These are phyloP conservation scores for Globisporangium nagaii DNA, from an alignment of 352 stramenopile species.

Conservation along the genomic window DNA sequence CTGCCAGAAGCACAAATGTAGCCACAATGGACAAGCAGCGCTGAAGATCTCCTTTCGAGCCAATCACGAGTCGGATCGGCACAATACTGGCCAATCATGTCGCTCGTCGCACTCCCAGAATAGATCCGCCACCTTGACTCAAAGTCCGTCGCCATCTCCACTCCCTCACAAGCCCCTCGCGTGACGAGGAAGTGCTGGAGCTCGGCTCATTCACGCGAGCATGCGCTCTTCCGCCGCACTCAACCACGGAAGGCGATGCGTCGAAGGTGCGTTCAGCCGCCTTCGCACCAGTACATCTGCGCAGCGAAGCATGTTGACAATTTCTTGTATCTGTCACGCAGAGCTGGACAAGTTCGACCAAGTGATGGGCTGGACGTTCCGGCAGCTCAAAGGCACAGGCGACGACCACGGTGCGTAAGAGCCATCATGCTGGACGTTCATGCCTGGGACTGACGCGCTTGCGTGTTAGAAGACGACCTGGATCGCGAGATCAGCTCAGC, in stretches of 20 bases:
- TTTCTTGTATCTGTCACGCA: constrained; percentile 3
- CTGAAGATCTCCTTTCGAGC: no score
- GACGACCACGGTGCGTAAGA: constrained; percentile 10
- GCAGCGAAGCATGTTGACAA: no score
- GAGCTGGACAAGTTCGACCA: constrained; percentile 56
- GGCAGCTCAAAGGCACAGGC: constrained; percentile 13
- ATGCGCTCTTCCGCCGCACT: constrained; percentile 14
- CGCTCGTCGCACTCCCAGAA: neutral
- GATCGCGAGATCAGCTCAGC: constrained; percentile 5
- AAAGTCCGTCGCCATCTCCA: neutral
- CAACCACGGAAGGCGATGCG: constrained; percentile 18
- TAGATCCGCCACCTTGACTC: neutral
- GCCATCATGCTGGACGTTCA: neutral
- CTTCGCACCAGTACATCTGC: neutral
- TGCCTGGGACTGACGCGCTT: no score
- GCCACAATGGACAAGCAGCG: no score
- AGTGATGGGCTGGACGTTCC: constrained; percentile 58
- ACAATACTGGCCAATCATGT: no score
- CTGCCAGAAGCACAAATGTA: no score
- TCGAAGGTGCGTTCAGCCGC: constrained; percentile 11
- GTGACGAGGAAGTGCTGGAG: constrained; percentile 1
- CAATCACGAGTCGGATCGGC: no score
- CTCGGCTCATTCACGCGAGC: neutral
- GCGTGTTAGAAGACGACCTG: constrained; percentile 6
- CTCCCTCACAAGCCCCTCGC: neutral